Percentiles rank a stretch among this genome's conserved stretches.
These are phyloP conservation scores for Insectozyma bohioensis DNA, from an alignment of 1,139 yeast genomes.

Conservation along the genomic window DNA sequence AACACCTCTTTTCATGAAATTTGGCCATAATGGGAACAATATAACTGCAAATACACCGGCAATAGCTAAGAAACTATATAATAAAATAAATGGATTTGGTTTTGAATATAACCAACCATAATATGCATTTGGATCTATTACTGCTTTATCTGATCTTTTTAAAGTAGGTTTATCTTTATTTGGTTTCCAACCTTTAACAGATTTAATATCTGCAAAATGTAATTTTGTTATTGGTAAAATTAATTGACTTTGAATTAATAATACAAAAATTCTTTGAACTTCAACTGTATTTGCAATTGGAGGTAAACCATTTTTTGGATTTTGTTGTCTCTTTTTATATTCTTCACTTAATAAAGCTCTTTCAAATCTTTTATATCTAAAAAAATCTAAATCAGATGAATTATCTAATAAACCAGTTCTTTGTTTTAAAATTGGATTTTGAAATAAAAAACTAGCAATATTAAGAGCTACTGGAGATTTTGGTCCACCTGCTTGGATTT, in stretches of 20 bases:
- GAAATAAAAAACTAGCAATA: slow-evolving; percentile 70
- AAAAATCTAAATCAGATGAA: slow-evolving; percentile 69
- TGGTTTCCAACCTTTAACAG: slow-evolving; percentile 60
- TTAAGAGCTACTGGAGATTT: slow-evolving; percentile 36
- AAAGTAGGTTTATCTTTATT: slow-evolving; percentile 76
- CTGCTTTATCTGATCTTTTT: slow-evolving; percentile 65
- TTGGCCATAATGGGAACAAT: slow-evolving; percentile 96
- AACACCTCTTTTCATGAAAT: slow-evolving; percentile 82
- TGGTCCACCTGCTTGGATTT: slow-evolving; percentile 17
- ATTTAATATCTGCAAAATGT: slow-evolving; percentile 69
- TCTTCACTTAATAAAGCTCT: slow-evolving; percentile 77
- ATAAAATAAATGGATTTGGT: slow-evolving; percentile 65
- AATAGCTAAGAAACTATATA: slow-evolving; percentile 65
- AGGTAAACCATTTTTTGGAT: slow-evolving; percentile 59
- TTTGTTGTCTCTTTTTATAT: slow-evolving; percentile 56
- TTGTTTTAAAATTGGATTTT: slow-evolving; percentile 64
- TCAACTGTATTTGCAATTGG: slow-evolving; percentile 50
- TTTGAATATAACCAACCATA: slow-evolving; percentile 85
- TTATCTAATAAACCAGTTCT: slow-evolving; percentile 78
- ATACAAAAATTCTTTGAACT: slow-evolving; percentile 63
- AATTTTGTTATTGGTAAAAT: slow-evolving; percentile 74
- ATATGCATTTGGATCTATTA: slow-evolving; percentile 73
- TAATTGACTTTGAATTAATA: slow-evolving; percentile 71
- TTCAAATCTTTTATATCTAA: slow-evolving; percentile 79
- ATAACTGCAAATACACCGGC: slow-evolving; percentile 72